A percentile compares a stretch with the other conserved stretches of the same genome.
These are phyloP conservation scores for Aspergillus sclerotioniger DNA, from an alignment of 495 filamentous ascomycete species.

Conservation along the genomic window DNA sequence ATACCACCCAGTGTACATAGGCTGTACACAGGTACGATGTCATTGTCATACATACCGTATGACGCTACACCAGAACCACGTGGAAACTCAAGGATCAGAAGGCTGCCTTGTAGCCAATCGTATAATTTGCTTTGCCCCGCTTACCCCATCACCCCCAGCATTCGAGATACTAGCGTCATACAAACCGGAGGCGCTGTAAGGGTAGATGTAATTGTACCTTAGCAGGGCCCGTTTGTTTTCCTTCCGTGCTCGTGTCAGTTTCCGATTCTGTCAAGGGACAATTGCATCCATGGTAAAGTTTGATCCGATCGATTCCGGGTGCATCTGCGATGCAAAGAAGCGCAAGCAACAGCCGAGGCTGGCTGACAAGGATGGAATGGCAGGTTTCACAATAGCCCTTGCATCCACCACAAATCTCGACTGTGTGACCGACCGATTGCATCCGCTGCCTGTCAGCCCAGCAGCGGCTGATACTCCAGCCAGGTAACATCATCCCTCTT, in stretches of 20 bases:
- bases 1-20: neutral
- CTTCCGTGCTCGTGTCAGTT: neutral
- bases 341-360: neutral
- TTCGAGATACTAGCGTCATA: conserved; percentile 17
- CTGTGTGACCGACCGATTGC: neutral
- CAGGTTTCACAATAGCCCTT: neutral
- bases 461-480: neutral
- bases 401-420: neutral
- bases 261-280: neutral
- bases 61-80: conserved; percentile 21
- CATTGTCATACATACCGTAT: conserved; percentile 4
- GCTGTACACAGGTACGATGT: neutral
- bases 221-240: neutral
- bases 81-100: conserved; percentile 20
- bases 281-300: neutral
- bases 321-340: neutral
- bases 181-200: conserved; percentile 1
- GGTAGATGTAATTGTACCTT: neutral
- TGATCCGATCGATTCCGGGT: neutral
- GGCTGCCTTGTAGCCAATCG: conserved; percentile 14
- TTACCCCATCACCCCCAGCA: conserved; percentile 18
- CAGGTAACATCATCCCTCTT: neutral
- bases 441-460: neutral
- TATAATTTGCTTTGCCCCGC: conserved; percentile 13
- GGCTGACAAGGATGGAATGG: neutral